These are phyloP conservation scores for Malus fusca DNA, from an alignment of 306 rosid genomes.

Conservation along the genomic window DNA sequence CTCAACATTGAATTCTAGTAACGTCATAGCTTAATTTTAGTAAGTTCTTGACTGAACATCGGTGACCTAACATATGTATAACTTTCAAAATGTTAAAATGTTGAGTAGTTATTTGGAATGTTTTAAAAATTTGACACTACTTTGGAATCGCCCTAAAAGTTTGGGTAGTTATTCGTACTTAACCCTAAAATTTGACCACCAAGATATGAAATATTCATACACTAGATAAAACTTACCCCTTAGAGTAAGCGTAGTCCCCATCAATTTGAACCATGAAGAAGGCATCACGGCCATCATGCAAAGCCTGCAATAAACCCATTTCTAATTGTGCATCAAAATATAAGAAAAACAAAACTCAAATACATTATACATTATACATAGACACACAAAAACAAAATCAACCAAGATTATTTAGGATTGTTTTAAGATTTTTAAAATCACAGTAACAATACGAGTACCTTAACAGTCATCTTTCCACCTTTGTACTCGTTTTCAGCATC, in stretches of 20 bases:
- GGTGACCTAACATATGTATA: no score
- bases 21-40: no score
- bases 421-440: neutral
- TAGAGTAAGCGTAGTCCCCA: slow-evolving; percentile 60
- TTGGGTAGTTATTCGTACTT: no score
- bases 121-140: no score
- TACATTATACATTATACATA: no score
- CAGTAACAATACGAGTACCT: slow-evolving; percentile 32
- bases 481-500: slow-evolving; percentile 60
- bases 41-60: no score
- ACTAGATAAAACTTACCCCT: slow-evolving; percentile 47
- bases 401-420: neutral
- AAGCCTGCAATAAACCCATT: slow-evolving; percentile 43
- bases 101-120: no score
- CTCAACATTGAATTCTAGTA: no score
- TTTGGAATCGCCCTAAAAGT: no score
- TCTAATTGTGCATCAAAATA: neutral
- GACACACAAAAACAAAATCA: neutral
- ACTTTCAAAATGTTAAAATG: no score
- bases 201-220: neutral
- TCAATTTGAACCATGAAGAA: slow-evolving; percentile 82
- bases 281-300: slow-evolving; percentile 81
- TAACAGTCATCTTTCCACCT: slow-evolving; percentile 71
- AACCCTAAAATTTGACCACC: neutral
- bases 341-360: neutral